Evolutionary conservation across 176 grass and related monocot genomes (phyloP), one percentile per base, ranked within the genome.

Genomic region (Sorghum bicolor): DNA sequence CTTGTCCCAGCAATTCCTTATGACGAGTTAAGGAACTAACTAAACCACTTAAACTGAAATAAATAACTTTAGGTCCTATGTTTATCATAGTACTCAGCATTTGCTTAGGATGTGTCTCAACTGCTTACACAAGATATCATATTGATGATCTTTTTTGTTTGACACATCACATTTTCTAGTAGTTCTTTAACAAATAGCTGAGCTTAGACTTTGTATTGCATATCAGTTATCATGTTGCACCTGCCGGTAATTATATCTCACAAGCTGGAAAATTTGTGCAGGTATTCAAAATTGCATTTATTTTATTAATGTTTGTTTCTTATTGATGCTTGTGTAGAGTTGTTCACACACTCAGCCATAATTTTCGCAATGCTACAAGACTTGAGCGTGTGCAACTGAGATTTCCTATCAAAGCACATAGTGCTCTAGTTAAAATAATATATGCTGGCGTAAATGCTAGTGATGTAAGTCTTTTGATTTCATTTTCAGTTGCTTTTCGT

Each of bases 401-500:
- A 68, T 85, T 94, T 63, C 96, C 93, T 55, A 83, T 99, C 65
- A 86, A 96, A 75, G 80, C 91, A 83, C 53, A 94, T 64, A 84
- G 79, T 90, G 93, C 91, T 78, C 45, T 96, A 50, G 86, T 99
- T 81, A 99, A 99, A 89, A 82, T 99, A 83, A 88, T 99, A 87
- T 99, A 96, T 33, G 91, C 96, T 87, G 93, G 96, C 26, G 96
- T 99, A 72, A 99, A 99, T 99, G 96, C 96, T 70, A 99, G 96
- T 89, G 96, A 99, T 86, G 96, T 99, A 94, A 91, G 96, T 83
- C 48, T 71, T 64, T 81, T 4, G 10, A 67, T 50, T 33, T 57
- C 55, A 37, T 66, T 83, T 83, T 22, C 25, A 79, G 53, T 19
- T 81, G 5, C 2, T 50, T 75, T 80, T 50, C 12, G 67, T 82